Percentiles rank a stretch among this genome's conserved stretches.
Evolutionary conservation across 306 rosid species (phyloP).

Genomic region (Carpinus viminea): DNA sequence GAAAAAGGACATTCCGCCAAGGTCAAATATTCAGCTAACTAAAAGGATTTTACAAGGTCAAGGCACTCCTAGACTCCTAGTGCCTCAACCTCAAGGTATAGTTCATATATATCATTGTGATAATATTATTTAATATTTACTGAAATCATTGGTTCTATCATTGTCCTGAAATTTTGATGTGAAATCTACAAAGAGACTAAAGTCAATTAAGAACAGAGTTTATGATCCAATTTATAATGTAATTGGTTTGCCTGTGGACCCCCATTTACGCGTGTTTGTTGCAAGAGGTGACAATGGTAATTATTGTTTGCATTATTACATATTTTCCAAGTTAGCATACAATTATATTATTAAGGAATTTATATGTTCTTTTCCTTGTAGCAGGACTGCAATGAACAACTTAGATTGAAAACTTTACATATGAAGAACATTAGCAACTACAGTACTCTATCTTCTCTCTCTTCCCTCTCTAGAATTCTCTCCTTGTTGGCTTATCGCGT

Average conservation of each 20-base stretch:
- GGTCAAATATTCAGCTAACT: no score
- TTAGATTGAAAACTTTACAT: neutral
- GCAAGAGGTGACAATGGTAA: conserved; percentile 10
- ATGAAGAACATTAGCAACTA: no score
- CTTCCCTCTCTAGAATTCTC: no score
- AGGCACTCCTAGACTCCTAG: no score
- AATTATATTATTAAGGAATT: neutral
- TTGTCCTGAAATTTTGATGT: neutral
- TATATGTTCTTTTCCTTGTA: neutral
- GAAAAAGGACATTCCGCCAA: no score
- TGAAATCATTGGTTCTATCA: no score
- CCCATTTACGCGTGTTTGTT: conserved; percentile 39
- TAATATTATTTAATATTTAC: no score
- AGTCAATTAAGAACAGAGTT: conserved; percentile 8
- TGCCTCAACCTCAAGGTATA: no score
- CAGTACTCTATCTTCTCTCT: no score
- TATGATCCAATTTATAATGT: conserved; percentile 48
- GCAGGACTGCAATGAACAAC: neutral
- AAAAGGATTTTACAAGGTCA: no score
- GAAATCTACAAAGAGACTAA: conserved; percentile 5
- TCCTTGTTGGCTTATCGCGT: no score
- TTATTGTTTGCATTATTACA: neutral
- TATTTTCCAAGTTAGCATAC: neutral
- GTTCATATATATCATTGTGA: no score
- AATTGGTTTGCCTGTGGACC: conserved; percentile 59